A percentile compares a stretch with the other conserved stretches of the same genome.
phyloP scores from a whole-genome alignment of 1,139 yeast genomes.

The Geotrichum cucujoidarum region DNA sequence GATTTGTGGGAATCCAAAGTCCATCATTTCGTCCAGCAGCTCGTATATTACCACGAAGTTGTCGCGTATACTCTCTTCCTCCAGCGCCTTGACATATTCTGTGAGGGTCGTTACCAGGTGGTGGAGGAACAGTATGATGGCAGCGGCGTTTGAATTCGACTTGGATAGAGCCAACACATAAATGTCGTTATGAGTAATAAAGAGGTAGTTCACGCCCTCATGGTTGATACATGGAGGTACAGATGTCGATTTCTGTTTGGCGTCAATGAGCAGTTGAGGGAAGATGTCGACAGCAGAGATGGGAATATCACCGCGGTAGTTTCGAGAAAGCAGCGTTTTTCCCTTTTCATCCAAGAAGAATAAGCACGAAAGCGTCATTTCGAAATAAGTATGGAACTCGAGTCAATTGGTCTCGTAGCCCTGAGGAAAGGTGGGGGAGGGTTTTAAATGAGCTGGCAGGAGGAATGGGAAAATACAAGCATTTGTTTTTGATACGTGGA shows the following conservation, averaged over 20 bases:
- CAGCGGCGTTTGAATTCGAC: conserved; percentile 72
- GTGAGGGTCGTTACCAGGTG: conserved; percentile 61
- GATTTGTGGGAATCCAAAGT: conserved; percentile 89
- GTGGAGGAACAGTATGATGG: conserved; percentile 71
- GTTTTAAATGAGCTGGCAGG: not conserved
- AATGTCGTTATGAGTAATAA: conserved; percentile 75
- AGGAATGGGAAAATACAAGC: too few species aligned
- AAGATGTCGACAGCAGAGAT: conserved; percentile 74
- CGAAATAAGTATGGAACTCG: not conserved
- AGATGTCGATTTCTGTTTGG: conserved; percentile 55
- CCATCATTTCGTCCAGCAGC: conserved; percentile 95
- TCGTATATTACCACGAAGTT: conserved; percentile 92
- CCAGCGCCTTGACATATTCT: conserved; percentile 80
- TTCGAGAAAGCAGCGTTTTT: conserved; percentile 78
- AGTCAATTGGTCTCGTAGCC: too few species aligned
- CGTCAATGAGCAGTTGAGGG: conserved; percentile 66
- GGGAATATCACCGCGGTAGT: conserved; percentile 90
- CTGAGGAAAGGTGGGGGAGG: not conserved
- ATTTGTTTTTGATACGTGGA: conserved; percentile 20
- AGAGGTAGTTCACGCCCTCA: conserved; percentile 79
- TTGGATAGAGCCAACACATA: conserved; percentile 79
- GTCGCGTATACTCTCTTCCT: conserved; percentile 91
- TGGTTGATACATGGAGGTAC: conserved; percentile 70
- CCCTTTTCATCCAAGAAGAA: conserved; percentile 90
- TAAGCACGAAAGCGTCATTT: conserved; percentile 78